Conservation (phyloP, 2,329 filamentous ascomycete species). For the Colletotrichum camelliae region DNA sequence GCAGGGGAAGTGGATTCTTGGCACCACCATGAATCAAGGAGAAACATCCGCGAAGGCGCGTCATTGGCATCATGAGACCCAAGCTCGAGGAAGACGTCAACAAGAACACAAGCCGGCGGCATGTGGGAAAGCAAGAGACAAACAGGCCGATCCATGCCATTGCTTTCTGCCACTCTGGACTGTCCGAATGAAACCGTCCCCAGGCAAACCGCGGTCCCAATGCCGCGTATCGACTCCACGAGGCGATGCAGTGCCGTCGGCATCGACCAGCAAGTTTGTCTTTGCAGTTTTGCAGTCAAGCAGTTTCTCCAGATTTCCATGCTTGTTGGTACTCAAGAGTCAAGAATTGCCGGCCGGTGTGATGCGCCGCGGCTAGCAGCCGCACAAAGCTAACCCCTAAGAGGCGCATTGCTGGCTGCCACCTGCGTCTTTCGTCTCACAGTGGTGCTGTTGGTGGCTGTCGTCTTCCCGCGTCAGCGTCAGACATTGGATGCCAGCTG, state of each 20-base stretch:
- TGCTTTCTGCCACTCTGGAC: neutral
- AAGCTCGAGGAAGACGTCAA: neutral
- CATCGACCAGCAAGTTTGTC: neutral
- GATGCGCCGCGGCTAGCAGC: neutral
- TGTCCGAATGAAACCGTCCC: neutral
- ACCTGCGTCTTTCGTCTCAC: neutral
- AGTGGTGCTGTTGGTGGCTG: neutral
- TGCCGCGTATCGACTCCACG: neutral
- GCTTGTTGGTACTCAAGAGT: too few relatives aligned
- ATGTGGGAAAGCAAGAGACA: neutral
- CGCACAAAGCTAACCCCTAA: neutral
- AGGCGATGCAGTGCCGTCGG: neutral
- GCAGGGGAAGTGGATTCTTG: conserved; percentile 18
- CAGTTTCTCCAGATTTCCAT: neutral
- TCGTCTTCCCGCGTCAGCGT: neutral
- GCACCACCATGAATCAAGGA: conserved; percentile 2
- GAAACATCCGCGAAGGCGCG: neutral
- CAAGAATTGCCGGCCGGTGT: neutral
- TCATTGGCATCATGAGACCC: neutral
- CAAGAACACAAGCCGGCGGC: neutral
- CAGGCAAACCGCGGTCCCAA: neutral
- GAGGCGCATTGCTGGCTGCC: neutral
- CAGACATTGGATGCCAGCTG: conserved; percentile 10
- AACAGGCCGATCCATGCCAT: conserved; percentile 17
- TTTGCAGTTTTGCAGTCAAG: neutral